These are phyloP conservation scores for Aphanomyces invadans DNA, from an alignment of 352 stramenopile genomes.

Conservation along the genomic window DNA sequence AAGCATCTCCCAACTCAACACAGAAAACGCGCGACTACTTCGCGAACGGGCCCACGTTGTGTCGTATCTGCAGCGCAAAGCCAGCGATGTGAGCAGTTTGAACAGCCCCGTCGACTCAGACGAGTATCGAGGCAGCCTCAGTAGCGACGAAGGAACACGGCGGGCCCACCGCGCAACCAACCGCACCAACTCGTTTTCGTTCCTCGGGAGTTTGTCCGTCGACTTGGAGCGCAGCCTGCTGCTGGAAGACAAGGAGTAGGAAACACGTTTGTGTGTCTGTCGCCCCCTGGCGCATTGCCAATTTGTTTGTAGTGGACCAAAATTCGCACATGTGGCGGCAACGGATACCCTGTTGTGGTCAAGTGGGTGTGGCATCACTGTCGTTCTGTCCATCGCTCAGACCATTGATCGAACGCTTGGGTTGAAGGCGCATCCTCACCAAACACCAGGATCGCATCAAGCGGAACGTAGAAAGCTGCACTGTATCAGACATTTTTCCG, in stretches of 20 bases:
- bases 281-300: not conserved
- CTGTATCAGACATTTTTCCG: no score
- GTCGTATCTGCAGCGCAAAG: constrained; percentile 80
- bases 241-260: not conserved
- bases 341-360: no score
- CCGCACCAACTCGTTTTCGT: constrained; percentile 61
- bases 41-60: constrained; percentile 80
- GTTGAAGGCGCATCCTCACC: no score
- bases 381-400: no score
- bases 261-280: no score
- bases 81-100: constrained; percentile 72
- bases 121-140: constrained; percentile 43
- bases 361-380: no score
- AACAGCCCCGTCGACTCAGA: constrained; percentile 38
- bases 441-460: no score
- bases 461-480: no score
- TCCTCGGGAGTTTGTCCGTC: constrained; percentile 78
- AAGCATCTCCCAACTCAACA: constrained; percentile 7
- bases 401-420: no score
- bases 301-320: not conserved
- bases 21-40: constrained; percentile 56
- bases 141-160: constrained; percentile 56
- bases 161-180: constrained; percentile 9
- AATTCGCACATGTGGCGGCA: no score
- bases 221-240: constrained; percentile 47